These are phyloP conservation scores for Ophiostoma ulmi DNA, from an alignment of 2,329 filamentous ascomycete genomes.

Conservation along the genomic window DNA sequence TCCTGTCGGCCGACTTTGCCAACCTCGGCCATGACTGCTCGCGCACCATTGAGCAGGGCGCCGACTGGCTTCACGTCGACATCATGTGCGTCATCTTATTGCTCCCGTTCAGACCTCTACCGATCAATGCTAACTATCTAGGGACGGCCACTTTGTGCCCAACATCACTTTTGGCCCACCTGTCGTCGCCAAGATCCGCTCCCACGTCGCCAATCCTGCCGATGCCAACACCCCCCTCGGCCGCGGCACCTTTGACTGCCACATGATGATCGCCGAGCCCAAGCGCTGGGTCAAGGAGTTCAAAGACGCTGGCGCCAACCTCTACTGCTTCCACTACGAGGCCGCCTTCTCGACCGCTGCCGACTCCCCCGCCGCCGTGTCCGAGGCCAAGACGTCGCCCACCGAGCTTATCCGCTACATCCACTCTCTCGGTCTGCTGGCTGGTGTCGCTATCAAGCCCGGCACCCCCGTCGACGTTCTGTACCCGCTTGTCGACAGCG, in stretches of 20 bases:
- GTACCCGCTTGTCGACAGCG: conserved; percentile 77
- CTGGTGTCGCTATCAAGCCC: conserved; percentile 94
- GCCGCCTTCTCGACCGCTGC: conserved; percentile 85
- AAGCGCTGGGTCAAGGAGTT: conserved; percentile 98
- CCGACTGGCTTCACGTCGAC: conserved; percentile 92
- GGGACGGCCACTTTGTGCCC: conserved; percentile 98
- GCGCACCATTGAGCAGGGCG: conserved; percentile 76
- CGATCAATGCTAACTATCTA: conserved; percentile 34
- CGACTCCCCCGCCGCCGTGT: conserved; percentile 65
- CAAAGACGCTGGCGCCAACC: conserved; percentile 85
- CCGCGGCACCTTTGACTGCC: conserved; percentile 94
- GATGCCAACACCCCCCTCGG: conserved; percentile 53
- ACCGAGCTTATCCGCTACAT: conserved; percentile 85
- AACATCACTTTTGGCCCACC: conserved; percentile 97
- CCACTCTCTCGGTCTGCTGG: conserved; percentile 79
- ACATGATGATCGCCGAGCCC: conserved; percentile 99
- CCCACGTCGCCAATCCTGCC: conserved; percentile 66
- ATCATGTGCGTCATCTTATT: conserved; percentile 57
- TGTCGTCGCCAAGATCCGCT: conserved; percentile 88
- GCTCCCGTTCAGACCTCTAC: background rate
- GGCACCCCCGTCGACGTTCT: conserved; percentile 85
- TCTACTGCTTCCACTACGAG: conserved; percentile 99
- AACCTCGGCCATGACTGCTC: conserved; percentile 80
- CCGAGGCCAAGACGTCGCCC: conserved; percentile 58
- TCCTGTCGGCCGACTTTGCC: conserved; percentile 93